Evolutionary conservation across 2,329 filamentous ascomycete genomes (phyloP).

Genomic region (Diaporthe capsici): DNA sequence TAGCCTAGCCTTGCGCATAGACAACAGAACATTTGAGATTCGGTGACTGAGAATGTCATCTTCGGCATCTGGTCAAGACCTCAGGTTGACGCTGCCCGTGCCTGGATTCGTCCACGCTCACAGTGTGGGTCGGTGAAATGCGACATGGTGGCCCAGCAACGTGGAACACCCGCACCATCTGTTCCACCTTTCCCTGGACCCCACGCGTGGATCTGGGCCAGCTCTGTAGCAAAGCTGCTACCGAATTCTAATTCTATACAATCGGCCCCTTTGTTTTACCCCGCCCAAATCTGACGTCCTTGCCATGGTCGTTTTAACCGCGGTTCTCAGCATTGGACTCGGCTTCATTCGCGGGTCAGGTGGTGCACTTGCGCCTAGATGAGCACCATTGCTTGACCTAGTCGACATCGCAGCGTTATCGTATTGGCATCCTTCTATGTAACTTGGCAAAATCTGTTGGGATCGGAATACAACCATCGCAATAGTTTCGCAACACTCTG

Average conservation of each 20-base stretch:
- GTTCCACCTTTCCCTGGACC: conserved; percentile 36
- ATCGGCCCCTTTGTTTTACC: conserved; percentile 8
- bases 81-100: not conserved
- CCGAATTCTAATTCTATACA: not conserved
- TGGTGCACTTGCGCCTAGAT: not conserved
- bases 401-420: not conserved
- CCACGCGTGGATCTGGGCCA: conserved; percentile 9
- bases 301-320: not conserved
- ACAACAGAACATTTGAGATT: not conserved
- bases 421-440: not conserved
- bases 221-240: conserved; percentile 8
- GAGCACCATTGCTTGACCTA: too few relatives aligned
- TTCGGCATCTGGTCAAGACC: not conserved
- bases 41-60: not conserved
- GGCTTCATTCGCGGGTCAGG: not conserved
- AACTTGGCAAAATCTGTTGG: not conserved
- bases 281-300: not conserved
- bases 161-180: conserved; percentile 32
- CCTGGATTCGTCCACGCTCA: not conserved
- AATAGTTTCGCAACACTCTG: conserved; percentile 2
- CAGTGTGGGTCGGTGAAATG: conserved; percentile 26
- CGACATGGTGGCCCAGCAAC: conserved; percentile 31
- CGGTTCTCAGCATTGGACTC: not conserved
- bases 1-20: not conserved
- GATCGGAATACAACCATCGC: not conserved